Conservation (phyloP, 352 stramenopile genomes). For the Globisporangium takayamanum region DNA sequence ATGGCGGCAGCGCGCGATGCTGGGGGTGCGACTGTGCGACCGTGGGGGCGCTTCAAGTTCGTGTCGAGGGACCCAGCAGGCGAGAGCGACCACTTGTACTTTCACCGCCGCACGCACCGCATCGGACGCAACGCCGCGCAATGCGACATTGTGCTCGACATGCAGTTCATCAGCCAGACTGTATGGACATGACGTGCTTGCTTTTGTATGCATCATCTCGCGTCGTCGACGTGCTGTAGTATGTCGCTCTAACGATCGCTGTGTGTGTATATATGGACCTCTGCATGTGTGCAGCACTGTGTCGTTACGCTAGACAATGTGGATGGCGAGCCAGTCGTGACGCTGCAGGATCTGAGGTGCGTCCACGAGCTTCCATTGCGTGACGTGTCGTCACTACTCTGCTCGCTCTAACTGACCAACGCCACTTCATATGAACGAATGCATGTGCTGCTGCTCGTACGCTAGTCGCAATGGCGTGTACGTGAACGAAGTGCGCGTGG, state of each 20-base stretch:
- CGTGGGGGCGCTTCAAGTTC: slow-evolving; percentile 59
- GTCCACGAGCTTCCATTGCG: neutral
- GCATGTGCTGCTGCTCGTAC: slow-evolving; percentile 14
- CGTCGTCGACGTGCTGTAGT: neutral
- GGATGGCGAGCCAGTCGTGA: slow-evolving; percentile 24
- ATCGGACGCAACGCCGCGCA: slow-evolving; percentile 48
- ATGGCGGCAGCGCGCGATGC: neutral
- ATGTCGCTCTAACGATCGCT: neutral
- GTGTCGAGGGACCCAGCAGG: slow-evolving; percentile 44
- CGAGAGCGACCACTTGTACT: slow-evolving; percentile 64
- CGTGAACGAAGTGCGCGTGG: slow-evolving; percentile 54
- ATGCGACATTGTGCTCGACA: slow-evolving; percentile 45
- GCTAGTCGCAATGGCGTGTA: slow-evolving; percentile 45
- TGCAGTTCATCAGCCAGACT: slow-evolving; percentile 59
- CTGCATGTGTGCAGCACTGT: slow-evolving; percentile 41
- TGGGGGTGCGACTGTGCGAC: slow-evolving; percentile 11
- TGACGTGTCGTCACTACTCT: neutral
- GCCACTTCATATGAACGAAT: neutral
- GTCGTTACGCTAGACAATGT: slow-evolving; percentile 31
- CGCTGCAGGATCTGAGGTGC: slow-evolving; percentile 54
- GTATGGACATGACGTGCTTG: slow-evolving; percentile 15
- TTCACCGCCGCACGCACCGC: slow-evolving; percentile 27
- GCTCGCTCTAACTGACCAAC: neutral
- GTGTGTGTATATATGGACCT: neutral
- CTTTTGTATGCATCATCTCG: neutral